Conservation (phyloP, 2,329 filamentous ascomycete genomes). For the Pseudohalonectria lignicola region DNA sequence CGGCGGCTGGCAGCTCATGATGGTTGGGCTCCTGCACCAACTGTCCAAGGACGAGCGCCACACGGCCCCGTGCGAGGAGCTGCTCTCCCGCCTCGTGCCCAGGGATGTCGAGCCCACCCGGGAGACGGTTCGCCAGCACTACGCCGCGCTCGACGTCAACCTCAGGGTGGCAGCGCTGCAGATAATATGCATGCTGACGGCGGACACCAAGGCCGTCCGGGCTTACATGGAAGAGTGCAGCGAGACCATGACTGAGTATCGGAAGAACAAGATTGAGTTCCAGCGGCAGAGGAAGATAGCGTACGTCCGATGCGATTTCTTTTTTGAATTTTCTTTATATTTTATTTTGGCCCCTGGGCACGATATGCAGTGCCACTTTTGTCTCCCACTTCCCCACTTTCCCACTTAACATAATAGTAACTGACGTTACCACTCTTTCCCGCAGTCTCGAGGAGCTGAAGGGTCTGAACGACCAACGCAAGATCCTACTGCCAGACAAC, state of each 20-base stretch:
- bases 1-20: constrained; percentile 84
- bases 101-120: constrained; percentile 62
- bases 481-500: constrained; percentile 63
- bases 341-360: no score
- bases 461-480: constrained; percentile 59
- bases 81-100: constrained; percentile 74
- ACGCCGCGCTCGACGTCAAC: constrained; percentile 71
- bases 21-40: constrained; percentile 78
- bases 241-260: constrained; percentile 85
- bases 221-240: constrained; percentile 87
- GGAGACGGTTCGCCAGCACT: constrained; percentile 63
- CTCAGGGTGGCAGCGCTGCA: constrained; percentile 70
- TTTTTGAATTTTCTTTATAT: no score
- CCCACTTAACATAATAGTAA: constrained; percentile 1
- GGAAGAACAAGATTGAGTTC: constrained; percentile 91
- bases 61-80: constrained; percentile 62
- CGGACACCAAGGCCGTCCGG: constrained; percentile 77
- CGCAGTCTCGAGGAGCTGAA: constrained; percentile 61
- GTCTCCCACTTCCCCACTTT: no score
- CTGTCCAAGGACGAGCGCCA: constrained; percentile 65
- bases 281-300: constrained; percentile 65
- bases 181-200: constrained; percentile 74
- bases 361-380: no score
- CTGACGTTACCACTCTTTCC: constrained; percentile 18
- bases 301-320: no score